Evolutionary conservation across 768 basidiomycete genomes (phyloP), one percentile per base, ranked within the genome.

Genomic region (Amanita rubescens): DNA sequence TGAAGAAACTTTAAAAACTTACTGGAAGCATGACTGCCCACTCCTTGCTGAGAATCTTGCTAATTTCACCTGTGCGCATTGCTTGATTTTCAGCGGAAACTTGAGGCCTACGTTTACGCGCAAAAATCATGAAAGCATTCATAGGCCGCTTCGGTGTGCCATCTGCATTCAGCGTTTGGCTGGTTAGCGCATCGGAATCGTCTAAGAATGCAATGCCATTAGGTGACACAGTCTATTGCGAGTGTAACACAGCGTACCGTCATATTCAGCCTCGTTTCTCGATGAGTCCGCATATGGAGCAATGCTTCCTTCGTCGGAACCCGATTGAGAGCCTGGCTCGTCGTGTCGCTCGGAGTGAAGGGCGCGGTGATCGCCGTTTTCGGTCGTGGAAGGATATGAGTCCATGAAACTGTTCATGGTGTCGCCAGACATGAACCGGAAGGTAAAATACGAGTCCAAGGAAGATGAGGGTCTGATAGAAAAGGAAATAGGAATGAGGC

Each of bases 71-170:
- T 0, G 90, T 93, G 37, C 90, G 84, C 87, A 93, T 85, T 42
- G 87, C 80, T 65, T 90, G 89, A 65, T 93, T 87, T 58, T 87
- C 86, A n/a, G 87, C 81, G 7, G 87, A 82, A 32, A 93, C 87
- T 66, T 93, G 87, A 15, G 90, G 90, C 39, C 90, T 74, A 54
- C 90, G 77, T 49, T 84, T 78, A 20, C 90, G 80, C 56, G 90
- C 90, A 61, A 91, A 93, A 55, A 93, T 92, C 90, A 93, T 92
- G 73, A 93, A 93, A 19, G 90, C 90, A 66, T 93, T 93, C 90
- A 93, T 92, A 32, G 90, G 90, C 11, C 90, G 82, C 65, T 91
- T 91, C 22, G 90, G 90, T 44, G 89, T 91, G 24, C 90, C 90
- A 60, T 93, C 90, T 1, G 87, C 76, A 65, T 93, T 93, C 54